Evolutionary conservation across 208 protist species (phyloP).

Genomic region (Porcisia deanei): DNA sequence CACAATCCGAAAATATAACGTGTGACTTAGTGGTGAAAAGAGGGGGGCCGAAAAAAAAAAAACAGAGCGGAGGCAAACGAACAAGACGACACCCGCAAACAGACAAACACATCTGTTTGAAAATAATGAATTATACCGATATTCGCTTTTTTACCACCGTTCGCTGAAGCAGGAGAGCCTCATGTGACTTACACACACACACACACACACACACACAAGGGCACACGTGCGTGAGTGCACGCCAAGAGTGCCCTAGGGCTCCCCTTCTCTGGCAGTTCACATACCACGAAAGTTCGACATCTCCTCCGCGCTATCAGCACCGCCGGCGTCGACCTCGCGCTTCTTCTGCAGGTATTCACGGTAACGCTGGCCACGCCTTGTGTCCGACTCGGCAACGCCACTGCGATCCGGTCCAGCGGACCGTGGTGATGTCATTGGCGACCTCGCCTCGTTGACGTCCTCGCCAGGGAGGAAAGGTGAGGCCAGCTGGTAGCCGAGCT

Average conservation of each 20-base stretch:
- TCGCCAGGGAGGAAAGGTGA: conserved; percentile 50
- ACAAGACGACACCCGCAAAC: not conserved
- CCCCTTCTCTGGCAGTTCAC: conserved; percentile 2
- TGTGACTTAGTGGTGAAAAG: not conserved
- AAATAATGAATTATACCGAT: not conserved
- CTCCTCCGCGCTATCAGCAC: conserved; percentile 6
- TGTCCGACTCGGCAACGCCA: conserved; percentile 13
- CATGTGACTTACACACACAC: not conserved
- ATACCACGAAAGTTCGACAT: not conserved
- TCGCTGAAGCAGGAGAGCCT: not conserved
- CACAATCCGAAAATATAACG: not conserved
- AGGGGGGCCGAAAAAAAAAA: not conserved
- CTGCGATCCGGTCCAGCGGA: conserved; percentile 13
- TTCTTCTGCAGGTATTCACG: conserved; percentile 73
- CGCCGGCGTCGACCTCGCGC: conserved; percentile 12
- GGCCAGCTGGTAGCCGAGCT: conserved; percentile 63
- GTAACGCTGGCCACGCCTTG: conserved; percentile 57
- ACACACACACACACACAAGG: not conserved
- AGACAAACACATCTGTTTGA: not conserved
- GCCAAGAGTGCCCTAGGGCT: not conserved
- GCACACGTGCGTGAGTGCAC: too few relatives aligned
- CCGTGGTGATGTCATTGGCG: conserved; percentile 8
- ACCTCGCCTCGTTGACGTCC: conserved; percentile 14
- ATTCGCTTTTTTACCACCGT: not conserved
- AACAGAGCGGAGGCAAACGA: not conserved